phyloP scores from a whole-genome alignment of 129 eudicot genomes.

The Centella asiatica region DNA sequence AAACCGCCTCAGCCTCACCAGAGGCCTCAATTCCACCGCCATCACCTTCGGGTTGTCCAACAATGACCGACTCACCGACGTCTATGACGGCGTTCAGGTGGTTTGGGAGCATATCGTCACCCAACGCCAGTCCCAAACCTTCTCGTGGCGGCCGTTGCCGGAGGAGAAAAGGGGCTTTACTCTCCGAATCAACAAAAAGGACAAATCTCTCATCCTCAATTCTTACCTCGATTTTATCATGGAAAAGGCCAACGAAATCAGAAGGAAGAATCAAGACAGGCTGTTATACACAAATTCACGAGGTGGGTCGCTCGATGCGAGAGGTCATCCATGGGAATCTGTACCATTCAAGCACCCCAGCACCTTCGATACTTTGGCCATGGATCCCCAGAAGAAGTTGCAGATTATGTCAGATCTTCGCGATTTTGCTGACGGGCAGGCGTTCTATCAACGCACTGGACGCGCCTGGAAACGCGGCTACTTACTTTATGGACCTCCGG shows the following conservation, averaged over 20 bases:
- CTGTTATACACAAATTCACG: conserved; percentile 77
- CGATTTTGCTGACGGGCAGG: conserved; percentile 79
- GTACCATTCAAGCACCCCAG: conserved; percentile 97
- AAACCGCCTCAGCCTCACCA: conserved; percentile 57
- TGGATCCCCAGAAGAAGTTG: conserved; percentile 63
- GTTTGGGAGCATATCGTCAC: conserved; percentile 88
- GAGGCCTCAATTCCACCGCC: conserved; percentile 71
- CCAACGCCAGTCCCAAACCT: conserved; percentile 60
- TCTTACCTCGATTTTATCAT: conserved; percentile 66
- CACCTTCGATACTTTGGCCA: conserved; percentile 82
- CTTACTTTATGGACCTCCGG: conserved; percentile 80
- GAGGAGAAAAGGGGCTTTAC: conserved; percentile 89
- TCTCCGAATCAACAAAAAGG: conserved; percentile 47
- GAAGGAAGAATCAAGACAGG: conserved; percentile 63
- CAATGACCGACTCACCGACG: conserved; percentile 70
- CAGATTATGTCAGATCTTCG: conserved; percentile 64
- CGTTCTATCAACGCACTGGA: conserved; percentile 83
- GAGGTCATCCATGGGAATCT: conserved; percentile 94
- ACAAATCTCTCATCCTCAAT: conserved; percentile 34
- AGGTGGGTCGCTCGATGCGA: conserved; percentile 74
- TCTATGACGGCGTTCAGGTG: conserved; percentile 42
- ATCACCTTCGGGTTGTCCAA: conserved; percentile 71
- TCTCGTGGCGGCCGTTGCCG: conserved; percentile 91
- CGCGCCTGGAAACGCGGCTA: conserved; percentile 97
- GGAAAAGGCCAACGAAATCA: conserved; percentile 52